phyloP scores from a whole-genome alignment of 1,284 basidiomycete species.

The Blastosporella zonata region DNA sequence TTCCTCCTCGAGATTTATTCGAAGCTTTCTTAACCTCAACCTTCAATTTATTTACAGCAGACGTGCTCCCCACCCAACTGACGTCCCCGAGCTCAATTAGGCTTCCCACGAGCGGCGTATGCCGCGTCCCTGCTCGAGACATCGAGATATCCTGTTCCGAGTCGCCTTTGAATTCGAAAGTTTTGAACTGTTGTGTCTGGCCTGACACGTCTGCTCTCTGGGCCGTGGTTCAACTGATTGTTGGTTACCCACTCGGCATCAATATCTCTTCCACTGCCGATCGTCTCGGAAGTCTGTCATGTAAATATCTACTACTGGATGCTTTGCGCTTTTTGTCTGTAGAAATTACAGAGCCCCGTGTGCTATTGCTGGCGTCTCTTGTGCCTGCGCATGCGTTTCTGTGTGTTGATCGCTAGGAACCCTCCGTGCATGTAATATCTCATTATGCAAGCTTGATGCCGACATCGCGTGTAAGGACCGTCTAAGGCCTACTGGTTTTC shows the following conservation, averaged over 20 bases:
- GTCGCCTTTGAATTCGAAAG: neutral
- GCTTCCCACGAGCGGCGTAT: conserved; percentile 10
- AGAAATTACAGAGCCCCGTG: neutral
- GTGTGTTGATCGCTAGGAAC: neutral
- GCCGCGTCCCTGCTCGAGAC: neutral
- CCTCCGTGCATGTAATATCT: neutral
- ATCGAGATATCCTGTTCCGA: conserved; percentile 4
- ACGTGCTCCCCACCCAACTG: conserved; percentile 9
- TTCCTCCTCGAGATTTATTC: conserved; percentile 3
- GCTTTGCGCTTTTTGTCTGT: neutral
- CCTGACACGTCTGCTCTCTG: neutral
- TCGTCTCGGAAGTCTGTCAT: conserved; percentile 6
- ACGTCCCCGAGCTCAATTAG: conserved; percentile 10
- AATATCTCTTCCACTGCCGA: conserved; percentile 2
- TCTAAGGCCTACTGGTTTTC: neutral
- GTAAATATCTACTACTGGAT: neutral
- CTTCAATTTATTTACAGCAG: conserved; percentile 12
- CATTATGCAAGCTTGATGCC: neutral
- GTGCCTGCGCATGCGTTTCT: conserved; percentile 5
- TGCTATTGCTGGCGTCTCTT: neutral
- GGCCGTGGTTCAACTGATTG: neutral
- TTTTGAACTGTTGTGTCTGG: neutral
- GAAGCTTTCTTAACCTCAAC: conserved; percentile 16
- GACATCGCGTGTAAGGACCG: no score
- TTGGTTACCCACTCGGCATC: neutral